phyloP scores from a whole-genome alignment of 2,329 filamentous ascomycete genomes.

The Furcasterigmium furcatum region DNA sequence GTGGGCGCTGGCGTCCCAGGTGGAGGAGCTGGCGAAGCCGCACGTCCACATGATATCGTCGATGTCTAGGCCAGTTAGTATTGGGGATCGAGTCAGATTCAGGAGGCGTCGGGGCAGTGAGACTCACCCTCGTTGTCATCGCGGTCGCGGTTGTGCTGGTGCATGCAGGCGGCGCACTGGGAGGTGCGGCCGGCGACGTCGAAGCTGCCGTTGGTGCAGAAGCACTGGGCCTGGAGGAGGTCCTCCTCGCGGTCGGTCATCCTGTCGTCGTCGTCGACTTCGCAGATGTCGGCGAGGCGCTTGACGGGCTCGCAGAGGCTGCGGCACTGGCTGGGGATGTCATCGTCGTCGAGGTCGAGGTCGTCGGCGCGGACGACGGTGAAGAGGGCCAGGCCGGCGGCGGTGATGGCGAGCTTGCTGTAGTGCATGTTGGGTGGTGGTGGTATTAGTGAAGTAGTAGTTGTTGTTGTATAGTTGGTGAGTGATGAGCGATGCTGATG shows the following conservation, averaged over 20 bases:
- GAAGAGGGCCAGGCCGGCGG: slow-evolving; percentile 7
- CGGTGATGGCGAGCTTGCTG: slow-evolving; percentile 8
- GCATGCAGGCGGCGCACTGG: slow-evolving; percentile 18
- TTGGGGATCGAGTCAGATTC: no score
- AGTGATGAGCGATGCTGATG: background rate
- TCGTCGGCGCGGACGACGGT: slow-evolving; percentile 10
- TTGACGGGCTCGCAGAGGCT: slow-evolving; percentile 13
- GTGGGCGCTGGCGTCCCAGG: slow-evolving; percentile 1
- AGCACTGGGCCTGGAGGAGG: slow-evolving; percentile 32
- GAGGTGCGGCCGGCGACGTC: slow-evolving; percentile 29
- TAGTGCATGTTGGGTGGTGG: slow-evolving; percentile 10
- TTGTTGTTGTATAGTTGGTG: background rate
- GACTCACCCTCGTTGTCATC: slow-evolving; percentile 14
- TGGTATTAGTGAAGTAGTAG: background rate
- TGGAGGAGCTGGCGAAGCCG: slow-evolving; percentile 13
- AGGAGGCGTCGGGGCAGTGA: background rate
- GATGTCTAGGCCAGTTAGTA: slow-evolving; percentile 7
- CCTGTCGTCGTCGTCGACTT: slow-evolving; percentile 16
- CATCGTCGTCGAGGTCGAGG: slow-evolving; percentile 12
- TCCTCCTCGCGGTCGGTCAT: slow-evolving; percentile 27
- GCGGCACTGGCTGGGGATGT: slow-evolving; percentile 13
- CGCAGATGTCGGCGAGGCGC: slow-evolving; percentile 10
- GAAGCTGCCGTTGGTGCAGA: slow-evolving; percentile 38
- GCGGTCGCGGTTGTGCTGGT: slow-evolving; percentile 11
- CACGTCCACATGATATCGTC: slow-evolving; percentile 14